phyloP scores from a whole-genome alignment of 148 eudicot species.

The Amaranthus cruentus region DNA sequence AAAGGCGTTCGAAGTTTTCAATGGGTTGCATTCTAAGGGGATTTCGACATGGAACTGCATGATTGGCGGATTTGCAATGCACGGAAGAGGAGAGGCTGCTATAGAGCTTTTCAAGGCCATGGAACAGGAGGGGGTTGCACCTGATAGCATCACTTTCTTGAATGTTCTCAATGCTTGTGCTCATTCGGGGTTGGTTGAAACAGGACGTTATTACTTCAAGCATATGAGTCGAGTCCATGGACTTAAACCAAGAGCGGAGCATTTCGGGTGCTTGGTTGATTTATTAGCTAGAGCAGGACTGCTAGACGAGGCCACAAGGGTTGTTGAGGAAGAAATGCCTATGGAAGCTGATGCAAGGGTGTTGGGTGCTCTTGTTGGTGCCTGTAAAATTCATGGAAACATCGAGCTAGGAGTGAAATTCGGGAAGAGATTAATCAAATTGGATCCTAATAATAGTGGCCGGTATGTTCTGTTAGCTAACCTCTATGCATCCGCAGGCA shows the following conservation, averaged over 20 bases:
- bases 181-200: slow-evolving; percentile 57
- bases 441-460: slow-evolving; percentile 66
- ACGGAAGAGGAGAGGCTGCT: slow-evolving; percentile 59
- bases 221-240: slow-evolving; percentile 48
- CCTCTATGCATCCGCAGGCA: slow-evolving; percentile 52
- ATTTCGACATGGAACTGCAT: slow-evolving; percentile 71
- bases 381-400: slow-evolving; percentile 61
- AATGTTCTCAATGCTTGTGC: slow-evolving; percentile 68
- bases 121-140: slow-evolving; percentile 39
- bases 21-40: slow-evolving; percentile 37
- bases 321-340: slow-evolving; percentile 54
- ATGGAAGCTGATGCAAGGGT: slow-evolving; percentile 57
- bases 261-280: slow-evolving; percentile 73
- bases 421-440: slow-evolving; percentile 46
- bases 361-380: slow-evolving; percentile 67
- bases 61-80: slow-evolving; percentile 72
- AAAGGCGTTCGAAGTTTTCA: slow-evolving; percentile 51
- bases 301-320: slow-evolving; percentile 50
- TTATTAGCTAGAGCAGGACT: slow-evolving; percentile 62
- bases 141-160: slow-evolving; percentile 61
- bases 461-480: slow-evolving; percentile 64
- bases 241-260: slow-evolving; percentile 53
- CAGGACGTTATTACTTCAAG: slow-evolving; percentile 48
- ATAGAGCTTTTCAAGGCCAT: slow-evolving; percentile 52
- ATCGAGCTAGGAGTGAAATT: slow-evolving; percentile 50